Base-by-base conservation (phyloP, 208 protist species). In the Crithidia expoeki region DNA sequence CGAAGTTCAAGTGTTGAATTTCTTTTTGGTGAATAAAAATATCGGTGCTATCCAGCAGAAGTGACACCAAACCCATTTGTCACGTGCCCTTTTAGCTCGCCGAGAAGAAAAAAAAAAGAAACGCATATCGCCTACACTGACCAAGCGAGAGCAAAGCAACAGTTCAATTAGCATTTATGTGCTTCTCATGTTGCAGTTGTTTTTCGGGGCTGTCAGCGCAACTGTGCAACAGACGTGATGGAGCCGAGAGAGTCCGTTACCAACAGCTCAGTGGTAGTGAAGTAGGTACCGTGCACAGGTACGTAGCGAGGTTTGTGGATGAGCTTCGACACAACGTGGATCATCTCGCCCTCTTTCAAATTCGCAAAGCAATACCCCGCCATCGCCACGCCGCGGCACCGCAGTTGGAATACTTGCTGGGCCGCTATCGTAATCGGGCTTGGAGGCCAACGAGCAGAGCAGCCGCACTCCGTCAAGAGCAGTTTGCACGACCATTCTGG, bases 261-360 rank as follows among this genome's bases (percentile, higher is more conserved):
- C 0, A 94, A 70, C 58, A 96, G 58, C 30, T 94, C 85, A 4
- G 92, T 93, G 17, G 88, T 80, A 23, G 81, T 82, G 38, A 92
- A 84, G 77, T 96, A 96, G 4, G 74, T 75, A 0, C 74, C 75
- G 71, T 96, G 92, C 36, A 91, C 81, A 9, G 89, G 74, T 34
- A 93, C 66, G 72, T 92, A 96, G 34, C 80, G 83, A 2, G 85
- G 88, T 27, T 80, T 79, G 58, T 92, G 85, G 28, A 94, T 79
- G 2, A 94, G 74, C 69, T 89, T 93, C 23, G 88, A 85, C 25
- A 90, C 86, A 49, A 94, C 88, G 75, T 94, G 89, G 3, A 96
- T 79, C n/a, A 94, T 16, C 17, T 76, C 79, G 27, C 89, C 89
- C 14, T 94, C 80, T 11, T 67, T 57, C 50, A 96, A 34, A 23